phyloP scores from a whole-genome alignment of 2,329 filamentous ascomycete species.

The Lasiodiplodia theobromae region DNA sequence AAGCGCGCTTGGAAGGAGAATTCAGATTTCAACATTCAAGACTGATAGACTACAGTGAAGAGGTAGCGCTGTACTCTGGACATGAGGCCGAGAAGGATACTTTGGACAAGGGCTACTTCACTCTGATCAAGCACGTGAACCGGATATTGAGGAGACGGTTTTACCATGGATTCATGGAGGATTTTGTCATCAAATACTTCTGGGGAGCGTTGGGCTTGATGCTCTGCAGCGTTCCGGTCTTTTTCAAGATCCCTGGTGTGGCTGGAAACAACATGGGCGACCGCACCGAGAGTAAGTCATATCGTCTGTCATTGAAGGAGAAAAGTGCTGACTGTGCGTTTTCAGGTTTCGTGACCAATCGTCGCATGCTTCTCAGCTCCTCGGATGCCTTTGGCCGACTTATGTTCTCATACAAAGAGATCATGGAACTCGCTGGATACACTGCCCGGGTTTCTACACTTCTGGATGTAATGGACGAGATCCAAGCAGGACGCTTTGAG shows the following conservation, averaged over 20 bases:
- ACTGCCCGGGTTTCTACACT: slow-evolving; percentile 90
- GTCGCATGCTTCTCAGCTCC: slow-evolving; percentile 87
- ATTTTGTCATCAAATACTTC: slow-evolving; percentile 99
- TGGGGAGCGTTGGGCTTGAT: slow-evolving; percentile 93
- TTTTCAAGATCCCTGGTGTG: slow-evolving; percentile 84
- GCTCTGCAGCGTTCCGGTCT: slow-evolving; percentile 93
- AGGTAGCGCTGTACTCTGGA: slow-evolving; percentile 89
- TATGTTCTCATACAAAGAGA: slow-evolving; percentile 98
- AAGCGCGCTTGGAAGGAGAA: slow-evolving; percentile 91
- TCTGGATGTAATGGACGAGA: slow-evolving; percentile 92
- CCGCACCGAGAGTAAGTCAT: slow-evolving; percentile 64
- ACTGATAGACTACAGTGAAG: slow-evolving; percentile 94
- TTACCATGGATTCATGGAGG: slow-evolving; percentile 99
- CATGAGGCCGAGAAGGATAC: slow-evolving; percentile 96
- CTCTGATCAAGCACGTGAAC: slow-evolving; percentile 98
- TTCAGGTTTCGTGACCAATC: slow-evolving; percentile 86
- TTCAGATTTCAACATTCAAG: slow-evolving; percentile 95
- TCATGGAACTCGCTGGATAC: slow-evolving; percentile 94
- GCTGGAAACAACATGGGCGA: slow-evolving; percentile 69
- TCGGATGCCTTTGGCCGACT: slow-evolving; percentile 95
- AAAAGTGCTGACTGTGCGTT: slow-evolving; percentile 32
- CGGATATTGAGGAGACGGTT: slow-evolving; percentile 88
- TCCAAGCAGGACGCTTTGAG: slow-evolving; percentile 87
- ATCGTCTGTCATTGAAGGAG: background rate
- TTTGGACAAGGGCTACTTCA: slow-evolving; percentile 98